Evolutionary conservation across 1,284 basidiomycete species (phyloP), one percentile per base, ranked within the genome.

Genomic region (Apiotrichum siamense): DNA sequence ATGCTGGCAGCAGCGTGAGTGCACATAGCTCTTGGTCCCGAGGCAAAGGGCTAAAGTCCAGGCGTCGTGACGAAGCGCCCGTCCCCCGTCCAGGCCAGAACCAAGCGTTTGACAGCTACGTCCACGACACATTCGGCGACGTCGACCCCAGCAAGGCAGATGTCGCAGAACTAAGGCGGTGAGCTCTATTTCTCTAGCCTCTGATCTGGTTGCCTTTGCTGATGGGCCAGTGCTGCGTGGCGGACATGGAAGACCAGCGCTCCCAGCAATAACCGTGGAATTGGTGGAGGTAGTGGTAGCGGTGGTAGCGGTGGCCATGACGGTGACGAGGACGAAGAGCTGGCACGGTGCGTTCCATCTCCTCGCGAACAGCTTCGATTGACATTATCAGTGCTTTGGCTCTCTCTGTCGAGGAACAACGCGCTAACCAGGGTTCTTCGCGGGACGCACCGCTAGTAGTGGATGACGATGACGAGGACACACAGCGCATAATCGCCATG

Each of bases 401-500:
- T 1, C 42, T 65, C 6, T 65, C 64, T 1, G 58, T 50, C 9
- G 44, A 58, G 44, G 64, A 65, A 18, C 58, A 60, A 26, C 25
- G 38, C 21, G 44, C 31, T 7, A 7, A 15, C 15, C 35, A 44
- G 7, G 49, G 51, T 17, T 18, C 26, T 9, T 17, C 29, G 1
- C n/a, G 29, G 27, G 27, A 44, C 9, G 38, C 49, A 1, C 45
- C 46, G 32, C 48, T 60, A 36, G 40, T 45, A 17, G 27, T 42
- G 10, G 61, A 61, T 15, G 62, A 67, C 20, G 65, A 68, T 2
- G 66, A 72, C 40, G 65, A 61, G 6, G 63, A 67, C 15, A 49
- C 69, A 2, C 51, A 51, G 45, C 36, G 52, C 7, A 64, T 58
- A 3, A 52, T 63, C 57, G 49, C 52, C 2, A 17, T 44, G 23